Base-by-base conservation (phyloP, 306 rosid genomes). In the Crotalaria pallida region DNA sequence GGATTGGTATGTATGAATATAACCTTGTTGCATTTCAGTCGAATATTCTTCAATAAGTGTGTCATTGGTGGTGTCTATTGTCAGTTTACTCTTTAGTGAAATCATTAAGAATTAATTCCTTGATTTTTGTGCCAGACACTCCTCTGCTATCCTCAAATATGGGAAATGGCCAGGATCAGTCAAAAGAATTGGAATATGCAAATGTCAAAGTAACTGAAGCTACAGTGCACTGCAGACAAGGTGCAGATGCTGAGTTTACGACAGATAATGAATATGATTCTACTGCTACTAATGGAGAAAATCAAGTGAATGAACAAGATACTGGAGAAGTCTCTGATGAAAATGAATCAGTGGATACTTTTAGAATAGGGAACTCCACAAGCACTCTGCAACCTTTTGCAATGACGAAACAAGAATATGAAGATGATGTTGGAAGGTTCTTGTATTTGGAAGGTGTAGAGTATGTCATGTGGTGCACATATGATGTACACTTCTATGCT, bases 361-460 rank as follows among this genome's bases (percentile, higher is more conserved):
- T 60, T 38, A 56, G 68, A 53, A 78, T 47, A 10, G 75, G 33
- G 44, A 24, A 68, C 44, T 65, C 77, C 50, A 40, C 55, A 50
- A 53, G 52, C 58, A 21, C 78, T 8, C 52, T 19, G 31, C 80
- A 50, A 45, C 36, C 66, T 48, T 68, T 33, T 31, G 64, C 58
- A 63, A 56, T 57, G 67, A 63, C 53, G 70, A 81, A 78, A 29
- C 84, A 73, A 7, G 79, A 77, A 52, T 69, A 82, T 76, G 73
- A 82, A 53, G 63, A 89, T 53, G 96, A 94, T 69, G 99, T 83
- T 4, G 99, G 99, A 66, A 88, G 99, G 75, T 94, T 94, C 76
- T 85, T 94, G 69, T 94, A 94, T 84, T 84, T 94, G 87, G 99
- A 94, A 86, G 99, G 99, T 27, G 89, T 94, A 52, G 99, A 94